Base-by-base conservation (phyloP, 176 grass and related monocot genomes). In the Microstegium vimineum region DNA sequence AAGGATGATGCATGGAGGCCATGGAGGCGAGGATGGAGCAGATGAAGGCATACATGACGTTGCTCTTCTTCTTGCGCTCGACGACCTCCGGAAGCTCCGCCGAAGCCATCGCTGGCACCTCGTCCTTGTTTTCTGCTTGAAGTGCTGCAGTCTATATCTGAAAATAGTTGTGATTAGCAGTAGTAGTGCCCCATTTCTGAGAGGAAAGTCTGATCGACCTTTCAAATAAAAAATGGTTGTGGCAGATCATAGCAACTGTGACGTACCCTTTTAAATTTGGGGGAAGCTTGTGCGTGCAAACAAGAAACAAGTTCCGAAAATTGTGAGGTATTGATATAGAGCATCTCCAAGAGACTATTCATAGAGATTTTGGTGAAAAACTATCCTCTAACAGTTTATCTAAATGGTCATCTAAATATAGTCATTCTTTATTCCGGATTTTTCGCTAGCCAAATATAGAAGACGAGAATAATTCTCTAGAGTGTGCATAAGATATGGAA, bases 1-100 rank as follows among this genome's bases (percentile, higher is more conserved):
- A 60, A 87, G 82, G 28, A 91, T 54, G 71, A 94, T 87, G 81
- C 86, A 85, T 87, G 81, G 89, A 85, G 66, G 92, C 80, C 92
- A 89, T 94, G 82, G 92, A 94, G 43, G 86, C 84, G 43, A 91
- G 75, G 54, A 91, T 71, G 36, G 92, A 56, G 47, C 92, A 94
- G 17, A 68, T 71, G 73, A 89, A 87, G 46, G 86, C 92, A 60
- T 84, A 93, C 59, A 41, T 69, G 74, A 81, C 35, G 59, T 78
- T 86, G 66, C 23, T 78, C 59, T 64, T 70, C 72, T 71, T 90
- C 59, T 14, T 68, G 35, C 33, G 17, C 9, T 38, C 31, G 16
- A 28, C 41, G 6, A 41, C 32, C 43, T 69, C 90, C 71, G 62
- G 76, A 26, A 88, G 81, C 10, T 8, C 17, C 4, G 12, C 51